Base-by-base conservation (phyloP, 805 yeast genomes). In the Cyberlindnera japonica region DNA sequence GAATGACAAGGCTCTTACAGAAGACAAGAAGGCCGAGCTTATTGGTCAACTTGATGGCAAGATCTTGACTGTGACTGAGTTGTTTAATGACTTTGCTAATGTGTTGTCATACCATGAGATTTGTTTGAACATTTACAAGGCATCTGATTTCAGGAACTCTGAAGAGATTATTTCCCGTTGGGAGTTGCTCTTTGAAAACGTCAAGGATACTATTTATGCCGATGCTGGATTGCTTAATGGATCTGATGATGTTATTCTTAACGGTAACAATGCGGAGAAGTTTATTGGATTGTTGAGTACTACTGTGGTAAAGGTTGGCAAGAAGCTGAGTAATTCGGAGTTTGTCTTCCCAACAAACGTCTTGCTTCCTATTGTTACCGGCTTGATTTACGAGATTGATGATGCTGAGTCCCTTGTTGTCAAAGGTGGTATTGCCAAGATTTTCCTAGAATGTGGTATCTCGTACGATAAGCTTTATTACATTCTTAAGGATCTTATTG, bases 21-120 rank as follows among this genome's bases (percentile, higher is more conserved):
- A 61, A 6, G 71, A 68, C 2, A 74, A 78, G 32, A 76, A 76
- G 50, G 61, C 64, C 6, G 72, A 69, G 34, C 75, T 85, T 10
- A 57, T 72, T 5, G 65, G 63, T 12, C 69, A 73, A 31, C 71
- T 93, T 41, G 77, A 85, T 56, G 76, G 72, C 28, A 74, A 75
- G 55, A 77, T 93, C 24, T 65, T 83, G 52, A 74, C 82, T 4
- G 77, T 89, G 23, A 81, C 84, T 53, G 93, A 84, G 43, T 66
- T 93, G 38, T 91, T 80, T 68, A 91, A 93, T 64, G 82, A 78
- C 48, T 91, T 73, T 62, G 87, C 95, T 11, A 90, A 84, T 53
- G 95, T 95, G 18, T 67, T 90, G 45, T 91, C 91, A 6, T 91
- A 90, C 57, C 80, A 81, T 61, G 95, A 86, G 51, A 69, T 91